Evolutionary conservation across 805 yeast species (phyloP), one percentile per base, ranked within the genome.

Genomic region (Candida nitratophila): DNA sequence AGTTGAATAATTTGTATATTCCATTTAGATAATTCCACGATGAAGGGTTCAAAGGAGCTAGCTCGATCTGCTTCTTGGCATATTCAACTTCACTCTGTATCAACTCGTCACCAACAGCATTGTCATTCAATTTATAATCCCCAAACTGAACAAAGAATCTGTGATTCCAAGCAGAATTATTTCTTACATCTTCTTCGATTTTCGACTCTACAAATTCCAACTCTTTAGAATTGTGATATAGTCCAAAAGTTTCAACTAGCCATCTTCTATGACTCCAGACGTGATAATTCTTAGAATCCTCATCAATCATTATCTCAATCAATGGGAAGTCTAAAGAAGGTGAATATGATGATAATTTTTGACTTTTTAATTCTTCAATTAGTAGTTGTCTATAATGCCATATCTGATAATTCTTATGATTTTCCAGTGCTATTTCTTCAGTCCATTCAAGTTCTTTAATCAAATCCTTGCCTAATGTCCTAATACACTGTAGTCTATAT

Each of bases 261-360:
- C 97, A 90, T 53, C 85, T 84, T 42, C 91, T 67, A 54, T 89
- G 87, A 1, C 96, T 77, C 98, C 99, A 93, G 6, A 90, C 96
- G 55, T 93, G 99, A 62, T 93, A 95, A 66, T 93, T 93, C 58
- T 93, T 93, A 5, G 82, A 60, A 57, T 93, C 99, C 40, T 79
- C 83, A 12, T 74, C 77, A 4, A 93, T 63, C 84, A 91, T 84
- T 39, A 73, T 64, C 34, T 73, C 73, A 36, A 85, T 67, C 20
- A 88, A 71, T 2, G 86, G 83, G 42, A 71, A 70, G 57, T 93
- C 98, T 32, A 81, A 66, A 36, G 63, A 67, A 2, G 73, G 63
- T 37, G 68, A 53, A 52, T 71, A 72, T n/a, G 45, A 44, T 3
- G 47, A 37, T 24, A 55, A 46, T 9, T 48, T 48, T 1, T 37